Evolutionary conservation across 768 basidiomycete species (phyloP).

Genomic region (Wakefieldia striispora): DNA sequence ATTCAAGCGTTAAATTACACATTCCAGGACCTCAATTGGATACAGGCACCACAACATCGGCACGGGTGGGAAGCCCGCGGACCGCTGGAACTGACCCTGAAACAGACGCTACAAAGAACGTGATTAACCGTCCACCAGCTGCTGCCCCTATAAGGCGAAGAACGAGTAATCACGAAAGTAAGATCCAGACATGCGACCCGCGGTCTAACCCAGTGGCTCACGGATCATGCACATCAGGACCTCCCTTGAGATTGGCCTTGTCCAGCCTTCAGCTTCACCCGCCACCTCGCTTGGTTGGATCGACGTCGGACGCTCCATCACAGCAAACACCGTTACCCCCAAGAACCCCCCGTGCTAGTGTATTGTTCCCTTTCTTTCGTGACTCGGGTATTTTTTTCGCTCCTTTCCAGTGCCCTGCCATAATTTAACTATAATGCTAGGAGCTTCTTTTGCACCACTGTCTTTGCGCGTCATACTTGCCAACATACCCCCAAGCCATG

Average conservation of each 20-base stretch:
- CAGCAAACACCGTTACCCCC: conserved; percentile 13
- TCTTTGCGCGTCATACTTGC: conserved; percentile 49
- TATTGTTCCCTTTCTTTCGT: conserved; percentile 13
- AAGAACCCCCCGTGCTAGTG: conserved; percentile 7
- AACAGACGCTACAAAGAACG: neutral
- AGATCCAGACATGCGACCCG: neutral
- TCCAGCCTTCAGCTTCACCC: neutral
- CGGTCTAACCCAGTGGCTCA: neutral
- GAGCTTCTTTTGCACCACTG: conserved; percentile 23
- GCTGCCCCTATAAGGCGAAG: neutral
- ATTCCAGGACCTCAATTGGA: neutral
- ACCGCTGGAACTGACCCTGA: neutral
- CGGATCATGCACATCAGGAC: conserved; percentile 1
- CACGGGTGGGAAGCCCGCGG: neutral
- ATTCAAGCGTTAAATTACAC: no score
- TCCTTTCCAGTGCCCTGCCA: neutral
- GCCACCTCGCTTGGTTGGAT: conserved; percentile 4
- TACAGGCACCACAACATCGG: conserved; percentile 1
- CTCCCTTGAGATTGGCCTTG: conserved; percentile 14
- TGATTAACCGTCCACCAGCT: neutral
- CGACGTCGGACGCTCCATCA: conserved; percentile 12
- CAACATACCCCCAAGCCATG: conserved; percentile 56
- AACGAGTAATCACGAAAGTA: conserved; percentile 7
- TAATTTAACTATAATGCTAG: neutral
- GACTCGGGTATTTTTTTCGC: conserved; percentile 11